These are phyloP conservation scores for Hansenula anomala DNA, from an alignment of 1,139 yeast species.

Conservation along the genomic window DNA sequence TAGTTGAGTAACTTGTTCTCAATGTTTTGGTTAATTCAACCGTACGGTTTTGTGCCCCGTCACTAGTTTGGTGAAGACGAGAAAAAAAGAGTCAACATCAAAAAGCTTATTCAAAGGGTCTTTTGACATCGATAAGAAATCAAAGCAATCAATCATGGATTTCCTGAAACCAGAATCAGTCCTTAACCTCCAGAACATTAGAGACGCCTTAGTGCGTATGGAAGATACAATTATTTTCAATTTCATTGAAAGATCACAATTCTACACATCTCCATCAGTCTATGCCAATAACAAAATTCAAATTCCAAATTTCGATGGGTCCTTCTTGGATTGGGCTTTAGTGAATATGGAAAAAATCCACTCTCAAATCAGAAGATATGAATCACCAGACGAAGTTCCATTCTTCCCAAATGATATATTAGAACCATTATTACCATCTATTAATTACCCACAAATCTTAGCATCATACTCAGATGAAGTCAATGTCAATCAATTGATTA, in stretches of 20 bases:
- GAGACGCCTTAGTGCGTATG: constrained; percentile 84
- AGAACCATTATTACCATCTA: constrained; percentile 70
- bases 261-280: constrained; percentile 69
- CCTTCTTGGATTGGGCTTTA: constrained; percentile 84
- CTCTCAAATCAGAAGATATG: constrained; percentile 82
- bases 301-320: constrained; percentile 69
- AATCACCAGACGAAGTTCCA: constrained; percentile 94
- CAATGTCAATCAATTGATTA: constrained; percentile 69
- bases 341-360: constrained; percentile 74
- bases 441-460: constrained; percentile 73
- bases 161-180: constrained; percentile 82
- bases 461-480: constrained; percentile 72
- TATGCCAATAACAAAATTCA: constrained; percentile 54
- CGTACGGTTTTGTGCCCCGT: too few relatives aligned
- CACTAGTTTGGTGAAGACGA: too few relatives aligned
- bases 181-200: constrained; percentile 72
- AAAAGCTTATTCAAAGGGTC: background rate
- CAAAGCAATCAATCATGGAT: constrained; percentile 49
- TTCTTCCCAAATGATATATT: constrained; percentile 70
- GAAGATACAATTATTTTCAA: constrained; percentile 94
- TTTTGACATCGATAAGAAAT: background rate
- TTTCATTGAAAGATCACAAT: constrained; percentile 89
- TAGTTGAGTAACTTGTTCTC: too few relatives aligned
- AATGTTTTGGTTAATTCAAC: too few relatives aligned
- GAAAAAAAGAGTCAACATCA: too few relatives aligned